Base-by-base conservation (phyloP, 768 basidiomycete genomes). In the Suillus luteus region DNA sequence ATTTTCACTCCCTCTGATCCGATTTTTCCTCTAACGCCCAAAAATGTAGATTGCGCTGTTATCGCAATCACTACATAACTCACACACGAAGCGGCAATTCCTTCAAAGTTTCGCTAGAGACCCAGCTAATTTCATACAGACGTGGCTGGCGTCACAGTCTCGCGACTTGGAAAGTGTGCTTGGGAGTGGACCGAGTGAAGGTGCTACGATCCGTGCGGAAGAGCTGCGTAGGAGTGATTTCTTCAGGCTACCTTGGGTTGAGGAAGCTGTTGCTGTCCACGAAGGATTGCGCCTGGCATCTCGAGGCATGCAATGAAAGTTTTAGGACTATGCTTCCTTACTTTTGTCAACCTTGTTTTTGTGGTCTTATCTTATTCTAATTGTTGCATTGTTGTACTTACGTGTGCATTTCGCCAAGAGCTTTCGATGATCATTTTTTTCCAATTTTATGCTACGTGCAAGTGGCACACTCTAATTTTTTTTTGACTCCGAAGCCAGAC, bases 211-310 rank as follows among this genome's bases (percentile, higher is more conserved):
- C 11, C 79, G 92, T n/a, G 92, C 92, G 63, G 95, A 96, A 68
- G 95, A 97, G 72, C 77, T 97, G 61, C 84, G 89, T 65, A 79
- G 93, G 59, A 95, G 92, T 71, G 95, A 97, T 73, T 91, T 95
- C 77, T 98, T 97, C 83, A 82, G 84, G 65, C 75, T 96, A 71
- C 92, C 94, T 5, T 98, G 95, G 95, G 94, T 97, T 14, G 89
- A 91, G 68, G 86, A 87, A 80, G 94, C 93, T 7, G 88, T 95
- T 59, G 88, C 90, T 9, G 85, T 96, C 24, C 90, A 93, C 68
- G 93, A 96, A 68, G 92, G 93, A 0, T 78, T 88, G 72, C 83
- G 91, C 41, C 74, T 92, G 60, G 89, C 89, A 14, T 75, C 79
- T 22, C 83, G 75, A 72, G 82, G 77, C 8, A 78, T 80, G 78